A percentile compares a stretch with the other conserved stretches of the same genome.
Evolutionary conservation across 1,139 yeast genomes (phyloP).

Genomic region (Saccharomyces hybrid): DNA sequence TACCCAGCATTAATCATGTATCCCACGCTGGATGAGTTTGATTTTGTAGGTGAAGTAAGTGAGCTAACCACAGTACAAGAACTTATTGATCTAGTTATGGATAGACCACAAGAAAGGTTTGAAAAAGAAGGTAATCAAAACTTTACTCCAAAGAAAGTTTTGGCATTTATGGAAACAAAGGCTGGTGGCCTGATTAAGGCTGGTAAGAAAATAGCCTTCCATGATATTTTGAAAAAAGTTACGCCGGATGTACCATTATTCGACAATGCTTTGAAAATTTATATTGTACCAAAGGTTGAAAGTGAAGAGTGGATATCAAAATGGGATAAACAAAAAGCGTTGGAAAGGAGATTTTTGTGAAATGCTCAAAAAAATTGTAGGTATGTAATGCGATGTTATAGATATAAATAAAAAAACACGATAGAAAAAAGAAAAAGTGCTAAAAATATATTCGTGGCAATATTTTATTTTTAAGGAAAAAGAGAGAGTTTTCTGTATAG

Average conservation of each 20-base stretch:
- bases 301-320: slow-evolving; percentile 55
- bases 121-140: slow-evolving; percentile 53
- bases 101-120: slow-evolving; percentile 69
- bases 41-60: slow-evolving; percentile 65
- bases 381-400: slow-evolving; percentile 1
- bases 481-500: not conserved
- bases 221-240: slow-evolving; percentile 55
- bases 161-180: slow-evolving; percentile 74
- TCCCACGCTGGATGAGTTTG: slow-evolving; percentile 82
- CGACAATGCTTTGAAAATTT: slow-evolving; percentile 66
- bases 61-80: slow-evolving; percentile 61
- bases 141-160: slow-evolving; percentile 53
- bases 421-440: not conserved
- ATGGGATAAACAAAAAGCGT: slow-evolving; percentile 63
- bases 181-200: slow-evolving; percentile 81
- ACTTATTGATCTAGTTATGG: slow-evolving; percentile 46
- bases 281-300: slow-evolving; percentile 70
- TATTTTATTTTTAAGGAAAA: too few species aligned
- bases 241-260: slow-evolving; percentile 68
- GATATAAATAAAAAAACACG: slow-evolving; percentile 1
- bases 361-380: not conserved
- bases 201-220: slow-evolving; percentile 67
- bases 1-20: slow-evolving; percentile 77
- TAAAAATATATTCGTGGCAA: not conserved
- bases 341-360: slow-evolving; percentile 39